Evolutionary conservation across 2,329 filamentous ascomycete genomes (phyloP).

Genomic region (Monosporascus sp.): DNA sequence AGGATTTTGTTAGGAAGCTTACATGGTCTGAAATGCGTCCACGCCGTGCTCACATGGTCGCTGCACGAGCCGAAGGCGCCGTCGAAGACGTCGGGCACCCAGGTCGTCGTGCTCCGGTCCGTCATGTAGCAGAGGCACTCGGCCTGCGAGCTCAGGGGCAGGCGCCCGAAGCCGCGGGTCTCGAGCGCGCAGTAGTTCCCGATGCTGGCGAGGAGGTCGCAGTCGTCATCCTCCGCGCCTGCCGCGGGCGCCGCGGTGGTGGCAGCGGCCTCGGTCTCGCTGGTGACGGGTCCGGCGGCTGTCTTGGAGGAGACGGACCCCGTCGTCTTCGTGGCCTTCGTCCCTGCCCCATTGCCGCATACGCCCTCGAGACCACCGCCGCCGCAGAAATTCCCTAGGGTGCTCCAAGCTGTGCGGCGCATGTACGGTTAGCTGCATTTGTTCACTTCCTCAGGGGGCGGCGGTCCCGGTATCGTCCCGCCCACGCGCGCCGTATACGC

Average conservation of each 20-base stretch:
- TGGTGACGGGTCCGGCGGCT: not conserved
- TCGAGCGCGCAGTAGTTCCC: not conserved
- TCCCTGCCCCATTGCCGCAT: not conserved
- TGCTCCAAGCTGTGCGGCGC: slow-evolving; percentile 1
- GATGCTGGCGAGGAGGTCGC: slow-evolving; percentile 1
- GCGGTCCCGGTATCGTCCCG: too few relatives aligned
- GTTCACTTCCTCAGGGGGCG: too few relatives aligned
- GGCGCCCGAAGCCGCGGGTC: not conserved
- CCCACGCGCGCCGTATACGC: too few relatives aligned
- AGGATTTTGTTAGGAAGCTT: not conserved
- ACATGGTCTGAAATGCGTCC: not conserved
- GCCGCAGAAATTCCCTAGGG: slow-evolving; percentile 2
- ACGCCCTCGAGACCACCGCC: not conserved
- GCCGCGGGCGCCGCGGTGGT: not conserved
- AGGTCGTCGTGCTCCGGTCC: not conserved
- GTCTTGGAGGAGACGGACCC: not conserved
- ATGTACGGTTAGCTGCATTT: too few relatives aligned
- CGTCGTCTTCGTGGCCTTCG: not conserved
- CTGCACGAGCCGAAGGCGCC: slow-evolving; percentile 1
- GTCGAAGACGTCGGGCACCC: slow-evolving; percentile 4
- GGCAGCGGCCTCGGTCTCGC: not conserved
- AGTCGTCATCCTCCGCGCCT: not conserved
- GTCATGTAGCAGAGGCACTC: slow-evolving; percentile 7
- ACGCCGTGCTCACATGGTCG: not conserved
- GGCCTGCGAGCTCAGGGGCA: slow-evolving; percentile 3